A percentile compares a stretch with the other conserved stretches of the same genome.
Evolutionary conservation across 768 basidiomycete genomes (phyloP).

Genomic region (Amanita pseudoporphyria): DNA sequence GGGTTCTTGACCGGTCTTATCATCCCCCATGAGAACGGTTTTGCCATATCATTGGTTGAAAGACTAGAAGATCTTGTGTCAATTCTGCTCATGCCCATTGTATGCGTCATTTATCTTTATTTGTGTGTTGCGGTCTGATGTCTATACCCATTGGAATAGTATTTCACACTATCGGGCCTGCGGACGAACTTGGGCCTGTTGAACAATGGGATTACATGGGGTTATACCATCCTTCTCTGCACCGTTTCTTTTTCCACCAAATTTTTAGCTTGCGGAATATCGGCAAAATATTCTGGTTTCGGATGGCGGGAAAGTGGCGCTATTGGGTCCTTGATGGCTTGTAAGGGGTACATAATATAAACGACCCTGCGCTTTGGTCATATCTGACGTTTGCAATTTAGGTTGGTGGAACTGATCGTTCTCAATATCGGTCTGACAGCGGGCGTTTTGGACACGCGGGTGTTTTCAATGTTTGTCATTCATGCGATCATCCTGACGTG

Average conservation of each 20-base stretch:
- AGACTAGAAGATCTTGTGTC: conserved; percentile 84
- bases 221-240: conserved; percentile 66
- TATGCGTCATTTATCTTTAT: conserved; percentile 24
- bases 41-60: conserved; percentile 70
- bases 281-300: conserved; percentile 57
- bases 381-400: conserved; percentile 13
- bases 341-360: conserved; percentile 65
- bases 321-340: conserved; percentile 83
- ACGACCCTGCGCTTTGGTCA: background rate
- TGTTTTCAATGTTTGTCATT: conserved; percentile 88
- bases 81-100: conserved; percentile 68
- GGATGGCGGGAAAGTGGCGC: conserved; percentile 70
- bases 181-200: conserved; percentile 73
- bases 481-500: conserved; percentile 70
- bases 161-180: conserved; percentile 51
- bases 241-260: conserved; percentile 72
- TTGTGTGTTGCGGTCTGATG: background rate
- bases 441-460: conserved; percentile 46
- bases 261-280: conserved; percentile 56
- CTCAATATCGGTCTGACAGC: conserved; percentile 80
- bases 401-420: conserved; percentile 81
- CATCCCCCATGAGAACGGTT: conserved; percentile 77
- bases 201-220: conserved; percentile 72
- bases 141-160: conserved; percentile 3
- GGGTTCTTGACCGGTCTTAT: conserved; percentile 79